These are phyloP conservation scores for Acanthamoeba quina DNA, from an alignment of 208 protist genomes.

Conservation along the genomic window DNA sequence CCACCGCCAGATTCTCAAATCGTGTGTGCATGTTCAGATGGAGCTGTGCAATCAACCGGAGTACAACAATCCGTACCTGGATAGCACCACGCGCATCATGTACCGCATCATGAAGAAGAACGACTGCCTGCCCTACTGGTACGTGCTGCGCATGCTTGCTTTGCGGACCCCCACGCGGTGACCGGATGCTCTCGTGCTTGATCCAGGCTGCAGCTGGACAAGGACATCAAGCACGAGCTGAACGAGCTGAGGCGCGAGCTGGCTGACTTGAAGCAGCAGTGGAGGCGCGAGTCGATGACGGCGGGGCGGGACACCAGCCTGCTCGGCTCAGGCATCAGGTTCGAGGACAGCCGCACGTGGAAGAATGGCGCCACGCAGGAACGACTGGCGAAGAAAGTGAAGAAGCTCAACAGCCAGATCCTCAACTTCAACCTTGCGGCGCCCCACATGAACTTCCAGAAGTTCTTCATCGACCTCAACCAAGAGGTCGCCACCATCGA, in stretches of 20 bases:
- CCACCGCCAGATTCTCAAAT: background rate
- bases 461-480: slow-evolving; percentile 34
- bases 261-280: slow-evolving; percentile 17
- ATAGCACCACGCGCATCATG: slow-evolving; percentile 70
- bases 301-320: background rate
- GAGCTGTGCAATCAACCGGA: slow-evolving; percentile 27
- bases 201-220: slow-evolving; percentile 15
- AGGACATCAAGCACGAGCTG: slow-evolving; percentile 36
- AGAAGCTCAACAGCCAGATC: slow-evolving; percentile 44
- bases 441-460: slow-evolving; percentile 64
- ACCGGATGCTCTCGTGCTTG: background rate
- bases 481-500: background rate
- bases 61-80: slow-evolving; percentile 66
- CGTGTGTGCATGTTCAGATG: background rate
- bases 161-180: background rate
- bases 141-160: background rate
- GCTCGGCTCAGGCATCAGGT: background rate
- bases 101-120: slow-evolving; percentile 69
- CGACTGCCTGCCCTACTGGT: slow-evolving; percentile 54
- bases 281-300: background rate
- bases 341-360: slow-evolving; percentile 27
- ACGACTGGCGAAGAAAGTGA: background rate
- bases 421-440: slow-evolving; percentile 70
- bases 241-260: slow-evolving; percentile 9
- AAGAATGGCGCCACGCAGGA: background rate